Evolutionary conservation across 2,329 filamentous ascomycete species (phyloP), one percentile per base, ranked within the genome.

Genomic region (Aspergillus ruber): DNA sequence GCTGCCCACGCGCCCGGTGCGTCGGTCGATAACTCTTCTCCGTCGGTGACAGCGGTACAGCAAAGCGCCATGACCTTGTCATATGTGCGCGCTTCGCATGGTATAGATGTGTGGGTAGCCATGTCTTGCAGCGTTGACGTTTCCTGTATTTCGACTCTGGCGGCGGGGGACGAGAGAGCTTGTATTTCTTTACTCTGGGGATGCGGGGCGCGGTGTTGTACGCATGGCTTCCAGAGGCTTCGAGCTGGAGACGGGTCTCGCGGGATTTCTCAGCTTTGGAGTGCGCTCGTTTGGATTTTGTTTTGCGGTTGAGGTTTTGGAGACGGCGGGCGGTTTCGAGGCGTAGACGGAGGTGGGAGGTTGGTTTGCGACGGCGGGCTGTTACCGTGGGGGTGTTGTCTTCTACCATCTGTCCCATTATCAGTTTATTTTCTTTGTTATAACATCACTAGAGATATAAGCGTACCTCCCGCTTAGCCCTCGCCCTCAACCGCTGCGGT

Each of bases 91-190:
- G 78, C 68, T 98, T 98, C 2, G 91, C 84, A 69, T 95, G 90
- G 80, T 87, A 98, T 54, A 94, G 72, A 66, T 98, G 93, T 6
- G 93, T 97, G 0, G 93, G 93, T 13, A 98, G 75, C 89, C 91
- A 96, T 2, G 87, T 90, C 74, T 97, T 97, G 66, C 87, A 78
- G 41, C 85, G 73, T 64, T 97, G 91, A 27, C 93, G 83, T 69
- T 89, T 93, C 56, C 85, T 83, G 64, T 89, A 97, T 59, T 85
- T 90, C 18, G 79, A 80, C 40, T 77, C 78, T 2, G 82, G 83
- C 66, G 65, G 74, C 4, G 74, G 73, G 4, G 82, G 78, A n/a
- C 80, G 75, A 46, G 88, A 86, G 44, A 90, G 76, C 45, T 72
- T 74, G 58, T 88, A 82, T 57, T 83, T 82, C 64, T 84, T 84